Base-by-base conservation (phyloP, 2,329 filamentous ascomycete genomes). In the Pezicula neosporulosa region DNA sequence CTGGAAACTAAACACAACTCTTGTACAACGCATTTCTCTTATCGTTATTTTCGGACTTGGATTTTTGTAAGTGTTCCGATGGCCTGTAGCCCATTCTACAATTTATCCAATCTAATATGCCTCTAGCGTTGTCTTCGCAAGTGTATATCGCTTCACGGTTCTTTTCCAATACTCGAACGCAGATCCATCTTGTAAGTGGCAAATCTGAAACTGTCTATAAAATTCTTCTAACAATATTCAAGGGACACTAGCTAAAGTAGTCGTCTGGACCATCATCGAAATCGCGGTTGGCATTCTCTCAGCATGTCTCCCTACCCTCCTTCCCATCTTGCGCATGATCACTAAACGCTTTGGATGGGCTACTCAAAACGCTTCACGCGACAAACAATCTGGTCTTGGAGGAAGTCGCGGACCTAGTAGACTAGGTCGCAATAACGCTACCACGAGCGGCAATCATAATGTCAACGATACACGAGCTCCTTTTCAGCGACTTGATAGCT, bases 241-340 rank as follows among this genome's bases (percentile, higher is more conserved):
- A 33, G 30, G 30, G 30, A 74, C 74, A 0, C 66, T 78, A 8
- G 72, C 73, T 0, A 71, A 69, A 1, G 70, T 73, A 0, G 70
- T 73, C 4, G 73, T 70, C 48, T 79, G 76, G 76, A 75, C 74
- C 6, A 68, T 68, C 4, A 72, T 78, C 53, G 76, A 79, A 58
- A 72, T 75, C 62, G 68, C 74, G 0, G 71, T 72, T 0, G 78
- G 76, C 46, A 77, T 82, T 55, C 68, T 78, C 41, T 77, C 76
- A 0, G 77, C 77, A 6, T 79, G 76, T 55, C 72, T 80, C 0
- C 78, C 78, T 0, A 78, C 77, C 0, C 30, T 33, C 30, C 30
- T 33, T 13, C 30, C 30, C 30, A 33, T 33, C 30, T 13, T 33
- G 30, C 30, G 30, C 30, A 33, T 33, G 30, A 12, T 33, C 30